Base-by-base conservation (phyloP, 1,284 basidiomycete genomes). In the Cryptococcus sp. region DNA sequence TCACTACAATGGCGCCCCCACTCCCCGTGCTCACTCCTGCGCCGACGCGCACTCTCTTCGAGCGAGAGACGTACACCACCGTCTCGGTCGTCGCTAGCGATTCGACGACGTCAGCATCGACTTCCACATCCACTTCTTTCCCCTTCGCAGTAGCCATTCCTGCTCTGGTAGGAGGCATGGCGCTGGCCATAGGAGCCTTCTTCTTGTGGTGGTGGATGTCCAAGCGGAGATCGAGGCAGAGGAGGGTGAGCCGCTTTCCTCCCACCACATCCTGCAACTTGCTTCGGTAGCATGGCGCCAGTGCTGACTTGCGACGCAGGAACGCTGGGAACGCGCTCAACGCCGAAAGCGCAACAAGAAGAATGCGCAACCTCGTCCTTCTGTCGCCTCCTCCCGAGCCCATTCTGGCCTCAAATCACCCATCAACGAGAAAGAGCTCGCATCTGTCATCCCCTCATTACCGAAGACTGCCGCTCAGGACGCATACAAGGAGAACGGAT, bases 111-210 rank as follows among this genome's bases (percentile, higher is more conserved):
- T 19, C 22, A n/a, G 25, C 39, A 22, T n/a, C 39, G 17, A 27
- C 46, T 17, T 23, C 35, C 3, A 53, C 42, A 17, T 47, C 42
- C 31, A 54, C 52, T 16, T 48, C 42, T 5, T 72, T 72, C 56
- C 70, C 70, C 5, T 63, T 72, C 0, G 62, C 64, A 16, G 67
- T 72, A 19, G 70, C 70, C 27, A 60, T 72, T 3, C 70, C 70
- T 11, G 70, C 70, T 11, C 54, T 72, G 31, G 61, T 69, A 13
- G 70, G 70, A 20, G 70, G 70, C 3, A 70, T 72, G 69, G 69
- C 66, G 6, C 25, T 69, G 44, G 70, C 69, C 8, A n/a, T 70
- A 10, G 54, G 49, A 3, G 65, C 51, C 13, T 67, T 67, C 50
- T 51, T 63, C 13, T 38, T 68, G 7, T 70, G 58, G 59, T 69